phyloP scores from a whole-genome alignment of 1,284 basidiomycete species.

The Moniliophthora roreri region DNA sequence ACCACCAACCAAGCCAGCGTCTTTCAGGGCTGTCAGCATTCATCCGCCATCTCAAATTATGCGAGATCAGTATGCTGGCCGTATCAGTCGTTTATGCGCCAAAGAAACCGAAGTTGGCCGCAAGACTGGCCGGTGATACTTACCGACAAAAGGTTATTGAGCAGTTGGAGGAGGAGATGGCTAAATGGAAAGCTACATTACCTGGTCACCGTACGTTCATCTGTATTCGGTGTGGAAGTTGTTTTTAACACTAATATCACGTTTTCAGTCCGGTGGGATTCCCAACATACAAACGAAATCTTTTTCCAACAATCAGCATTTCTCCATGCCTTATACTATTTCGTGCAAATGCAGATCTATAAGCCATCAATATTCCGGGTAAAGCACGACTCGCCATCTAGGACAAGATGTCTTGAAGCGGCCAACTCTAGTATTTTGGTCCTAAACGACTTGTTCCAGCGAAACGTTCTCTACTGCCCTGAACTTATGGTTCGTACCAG shows the following conservation, averaged over 20 bases:
- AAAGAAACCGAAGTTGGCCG: slow-evolving; percentile 2
- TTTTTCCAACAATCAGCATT: not conserved
- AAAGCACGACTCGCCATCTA: not conserved
- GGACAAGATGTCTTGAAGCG: not conserved
- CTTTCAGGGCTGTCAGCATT: not conserved
- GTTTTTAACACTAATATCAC: not conserved
- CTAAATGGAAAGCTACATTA: not conserved
- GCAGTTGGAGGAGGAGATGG: not conserved
- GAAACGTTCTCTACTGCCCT: not conserved
- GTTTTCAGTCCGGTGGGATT: not conserved
- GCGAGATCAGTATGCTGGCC: slow-evolving; percentile 3
- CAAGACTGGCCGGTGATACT: not conserved
- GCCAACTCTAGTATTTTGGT: not conserved
- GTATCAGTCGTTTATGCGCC: slow-evolving; percentile 1
- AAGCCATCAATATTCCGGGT: not conserved
- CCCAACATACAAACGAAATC: not conserved
- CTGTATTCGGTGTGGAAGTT: not conserved
- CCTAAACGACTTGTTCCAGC: not conserved
- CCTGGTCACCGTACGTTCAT: slow-evolving; percentile 5
- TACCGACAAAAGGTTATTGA: not conserved
- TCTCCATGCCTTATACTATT: not conserved
- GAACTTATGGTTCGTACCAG: not conserved
- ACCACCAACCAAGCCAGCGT: not conserved
- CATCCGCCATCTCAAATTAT: slow-evolving; percentile 4
- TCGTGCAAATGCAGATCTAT: slow-evolving; percentile 1